A percentile compares a stretch with the other conserved stretches of the same genome.
Conservation (phyloP, 1,284 basidiomycete genomes). For the Somion occarium region DNA sequence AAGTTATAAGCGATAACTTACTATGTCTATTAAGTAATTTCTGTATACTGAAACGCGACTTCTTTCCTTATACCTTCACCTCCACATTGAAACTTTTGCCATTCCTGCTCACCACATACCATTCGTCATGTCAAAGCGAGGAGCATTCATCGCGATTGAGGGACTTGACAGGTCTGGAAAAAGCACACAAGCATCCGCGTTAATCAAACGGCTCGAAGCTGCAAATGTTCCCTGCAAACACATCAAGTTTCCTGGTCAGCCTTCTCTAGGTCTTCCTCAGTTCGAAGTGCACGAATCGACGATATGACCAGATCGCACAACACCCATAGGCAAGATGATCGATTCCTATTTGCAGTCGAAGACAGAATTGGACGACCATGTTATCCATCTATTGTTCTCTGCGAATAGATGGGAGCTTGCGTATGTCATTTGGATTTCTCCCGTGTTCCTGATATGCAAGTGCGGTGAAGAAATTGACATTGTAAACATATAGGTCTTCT, state of each 20-base stretch:
- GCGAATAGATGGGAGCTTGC: constrained; percentile 97
- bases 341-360: constrained; percentile 85
- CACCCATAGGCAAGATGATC: constrained; percentile 90
- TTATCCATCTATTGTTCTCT: constrained; percentile 92
- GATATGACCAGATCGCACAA: constrained; percentile 75
- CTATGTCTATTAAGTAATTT: no score
- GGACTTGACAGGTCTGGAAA: constrained; percentile 94
- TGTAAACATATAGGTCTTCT: constrained; percentile 55
- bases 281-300: background rate
- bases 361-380: constrained; percentile 86
- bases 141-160: constrained; percentile 88
- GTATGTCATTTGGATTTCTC: constrained; percentile 41
- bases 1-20: no score
- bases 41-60: no score
- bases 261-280: background rate
- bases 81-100: no score
- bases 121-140: constrained; percentile 38
- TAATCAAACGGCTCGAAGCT: constrained; percentile 48
- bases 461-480: background rate
- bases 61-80: no score
- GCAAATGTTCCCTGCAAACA: constrained; percentile 42
- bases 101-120: background rate
- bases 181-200: constrained; percentile 73
- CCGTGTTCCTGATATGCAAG: background rate
- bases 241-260: constrained; percentile 84